Percentiles rank a stretch among this genome's conserved stretches.
phyloP scores from a whole-genome alignment of 2,329 filamentous ascomycete species.

The Penicillium brasilianum region DNA sequence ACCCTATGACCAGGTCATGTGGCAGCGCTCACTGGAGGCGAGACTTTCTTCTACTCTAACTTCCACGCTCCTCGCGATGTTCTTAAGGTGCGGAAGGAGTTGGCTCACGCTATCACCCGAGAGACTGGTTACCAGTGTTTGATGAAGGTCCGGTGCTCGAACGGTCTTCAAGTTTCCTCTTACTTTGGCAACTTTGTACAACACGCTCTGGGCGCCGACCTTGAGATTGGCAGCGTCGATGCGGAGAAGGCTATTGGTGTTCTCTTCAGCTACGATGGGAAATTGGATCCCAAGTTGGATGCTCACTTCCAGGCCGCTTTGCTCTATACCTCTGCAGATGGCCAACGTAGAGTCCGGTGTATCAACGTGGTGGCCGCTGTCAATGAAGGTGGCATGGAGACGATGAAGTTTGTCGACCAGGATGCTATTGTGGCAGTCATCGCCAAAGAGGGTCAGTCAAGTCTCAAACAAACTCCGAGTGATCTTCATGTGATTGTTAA shows the following conservation, averaged over 20 bases:
- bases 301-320: slow-evolving; percentile 96
- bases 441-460: slow-evolving; percentile 73
- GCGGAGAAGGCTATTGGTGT: slow-evolving; percentile 92
- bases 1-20: slow-evolving; percentile 67
- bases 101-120: slow-evolving; percentile 81
- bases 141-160: slow-evolving; percentile 98
- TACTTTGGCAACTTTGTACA: slow-evolving; percentile 98
- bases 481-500: slow-evolving; percentile 29
- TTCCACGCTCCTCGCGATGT: slow-evolving; percentile 87
- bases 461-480: not conserved
- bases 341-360: slow-evolving; percentile 88
- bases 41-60: slow-evolving; percentile 96
- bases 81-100: slow-evolving; percentile 80
- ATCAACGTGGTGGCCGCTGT: slow-evolving; percentile 93
- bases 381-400: slow-evolving; percentile 79
- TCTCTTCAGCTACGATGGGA: slow-evolving; percentile 93
- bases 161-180: slow-evolving; percentile 87
- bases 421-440: slow-evolving; percentile 88
- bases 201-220: slow-evolving; percentile 90
- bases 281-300: slow-evolving; percentile 94
- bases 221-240: slow-evolving; percentile 91
- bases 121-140: slow-evolving; percentile 95
- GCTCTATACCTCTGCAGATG: slow-evolving; percentile 88
- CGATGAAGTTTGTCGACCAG: slow-evolving; percentile 92
- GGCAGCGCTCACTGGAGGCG: slow-evolving; percentile 86